phyloP scores from a whole-genome alignment of 306 rosid species.

The Prunus mume region DNA sequence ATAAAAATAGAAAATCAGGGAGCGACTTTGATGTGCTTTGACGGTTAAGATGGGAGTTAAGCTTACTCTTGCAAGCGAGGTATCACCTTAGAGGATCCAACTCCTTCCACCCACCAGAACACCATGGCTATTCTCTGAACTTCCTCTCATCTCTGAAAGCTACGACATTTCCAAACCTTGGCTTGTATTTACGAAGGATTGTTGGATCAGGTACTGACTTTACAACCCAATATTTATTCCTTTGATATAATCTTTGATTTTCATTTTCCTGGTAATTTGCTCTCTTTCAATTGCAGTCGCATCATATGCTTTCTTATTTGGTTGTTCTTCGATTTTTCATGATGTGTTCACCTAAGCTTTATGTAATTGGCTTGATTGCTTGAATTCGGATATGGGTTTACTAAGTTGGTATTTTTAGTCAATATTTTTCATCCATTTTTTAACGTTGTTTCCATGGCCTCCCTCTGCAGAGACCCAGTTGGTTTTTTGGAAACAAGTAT shows the following conservation, averaged over 20 bases:
- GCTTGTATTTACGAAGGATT: not conserved
- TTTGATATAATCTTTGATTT: not conserved
- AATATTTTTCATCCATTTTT: not conserved
- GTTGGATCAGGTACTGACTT: not conserved
- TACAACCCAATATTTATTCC: not conserved
- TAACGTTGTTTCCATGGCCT: not conserved
- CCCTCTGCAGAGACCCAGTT: conserved; percentile 6
- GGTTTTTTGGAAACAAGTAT: not conserved
- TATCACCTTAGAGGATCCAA: not conserved
- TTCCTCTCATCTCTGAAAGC: not conserved
- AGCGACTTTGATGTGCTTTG: not conserved
- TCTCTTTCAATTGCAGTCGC: not conserved
- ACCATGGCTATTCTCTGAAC: not conserved
- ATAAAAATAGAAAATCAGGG: not conserved
- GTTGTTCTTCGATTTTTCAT: not conserved
- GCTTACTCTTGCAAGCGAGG: not conserved
- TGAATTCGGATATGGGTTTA: not conserved
- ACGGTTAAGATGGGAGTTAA: not conserved
- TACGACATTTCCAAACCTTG: not conserved
- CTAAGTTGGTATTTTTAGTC: not conserved
- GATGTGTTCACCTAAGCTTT: not conserved
- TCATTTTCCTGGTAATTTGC: not conserved
- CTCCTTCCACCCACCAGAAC: not conserved
- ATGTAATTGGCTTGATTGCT: not conserved
- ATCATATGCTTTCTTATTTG: not conserved